Conservation (phyloP, 2,329 filamentous ascomycete genomes). For the Cryoendolithus antarcticus region DNA sequence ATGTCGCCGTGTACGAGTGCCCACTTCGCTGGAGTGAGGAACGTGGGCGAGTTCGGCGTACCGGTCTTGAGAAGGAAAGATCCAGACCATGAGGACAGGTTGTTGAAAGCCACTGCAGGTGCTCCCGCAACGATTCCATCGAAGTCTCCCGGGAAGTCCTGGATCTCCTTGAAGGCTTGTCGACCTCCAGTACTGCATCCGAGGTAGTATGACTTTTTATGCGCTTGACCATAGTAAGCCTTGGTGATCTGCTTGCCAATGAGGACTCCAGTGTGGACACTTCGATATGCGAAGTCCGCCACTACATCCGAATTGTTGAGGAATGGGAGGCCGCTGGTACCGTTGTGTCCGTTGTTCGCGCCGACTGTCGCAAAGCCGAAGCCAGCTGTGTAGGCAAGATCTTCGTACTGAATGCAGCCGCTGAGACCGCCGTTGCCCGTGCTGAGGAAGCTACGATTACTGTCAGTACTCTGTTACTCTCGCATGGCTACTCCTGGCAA, state of each 20-base stretch:
- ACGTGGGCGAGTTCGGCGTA: slow-evolving; percentile 24
- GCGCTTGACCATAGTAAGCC: slow-evolving; percentile 24
- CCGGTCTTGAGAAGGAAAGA: slow-evolving; percentile 29
- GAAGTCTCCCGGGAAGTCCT: slow-evolving; percentile 34
- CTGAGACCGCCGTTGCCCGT: slow-evolving; percentile 31
- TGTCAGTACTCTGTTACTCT: not conserved
- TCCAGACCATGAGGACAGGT: slow-evolving; percentile 30
- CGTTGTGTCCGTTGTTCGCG: slow-evolving; percentile 32
- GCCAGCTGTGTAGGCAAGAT: slow-evolving; percentile 26
- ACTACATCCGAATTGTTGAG: slow-evolving; percentile 34
- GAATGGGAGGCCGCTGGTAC: slow-evolving; percentile 34
- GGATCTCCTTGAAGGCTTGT: slow-evolving; percentile 33
- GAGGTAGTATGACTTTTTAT: slow-evolving; percentile 34
- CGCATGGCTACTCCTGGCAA: no score
- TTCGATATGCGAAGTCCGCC: slow-evolving; percentile 34
- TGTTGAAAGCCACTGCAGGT: slow-evolving; percentile 30
- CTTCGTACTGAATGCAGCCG: slow-evolving; percentile 26
- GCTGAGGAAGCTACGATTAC: slow-evolving; percentile 20
- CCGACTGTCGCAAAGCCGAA: slow-evolving; percentile 30
- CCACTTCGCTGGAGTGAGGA: slow-evolving; percentile 27
- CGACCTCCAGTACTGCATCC: slow-evolving; percentile 36
- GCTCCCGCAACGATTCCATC: slow-evolving; percentile 35
- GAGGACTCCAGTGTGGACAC: slow-evolving; percentile 17
- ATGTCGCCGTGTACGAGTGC: slow-evolving; percentile 28
- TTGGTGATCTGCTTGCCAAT: slow-evolving; percentile 20